Percentiles rank a stretch among this genome's conserved stretches.
These are phyloP conservation scores for Dictyostelium intermedium DNA, from an alignment of 78 protist genomes.

Conservation along the genomic window DNA sequence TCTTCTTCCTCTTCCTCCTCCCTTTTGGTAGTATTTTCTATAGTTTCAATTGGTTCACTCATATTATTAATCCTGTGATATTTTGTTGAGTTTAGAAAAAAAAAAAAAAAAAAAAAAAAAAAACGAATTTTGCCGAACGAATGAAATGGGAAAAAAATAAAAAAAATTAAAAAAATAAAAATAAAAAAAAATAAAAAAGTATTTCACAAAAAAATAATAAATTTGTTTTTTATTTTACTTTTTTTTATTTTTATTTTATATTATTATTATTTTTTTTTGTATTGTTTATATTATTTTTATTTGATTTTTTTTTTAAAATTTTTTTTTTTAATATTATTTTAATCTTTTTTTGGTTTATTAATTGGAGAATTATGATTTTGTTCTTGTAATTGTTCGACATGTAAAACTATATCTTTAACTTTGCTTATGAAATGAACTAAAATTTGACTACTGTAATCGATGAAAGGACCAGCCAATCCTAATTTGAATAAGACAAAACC, in stretches of 20 bases:
- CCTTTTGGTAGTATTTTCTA: not conserved
- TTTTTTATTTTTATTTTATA: not conserved
- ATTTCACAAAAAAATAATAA: no score
- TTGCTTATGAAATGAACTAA: conserved; percentile 39
- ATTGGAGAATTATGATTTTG: not conserved
- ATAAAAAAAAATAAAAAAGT: not conserved
- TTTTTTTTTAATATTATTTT: not conserved
- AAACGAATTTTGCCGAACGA: not conserved
- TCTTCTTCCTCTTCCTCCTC: not conserved
- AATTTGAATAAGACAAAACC: conserved; percentile 50
- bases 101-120: not conserved
- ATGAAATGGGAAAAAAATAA: not conserved
- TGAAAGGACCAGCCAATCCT: conserved; percentile 49
- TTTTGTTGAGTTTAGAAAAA: not conserved
- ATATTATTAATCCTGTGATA: no score
- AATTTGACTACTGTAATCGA: conserved; percentile 28
- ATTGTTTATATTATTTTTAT: no score
- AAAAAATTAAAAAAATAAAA: not conserved
- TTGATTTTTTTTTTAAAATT: not conserved
- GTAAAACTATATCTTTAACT: conserved; percentile 49
- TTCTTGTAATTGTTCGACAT: conserved; percentile 48
- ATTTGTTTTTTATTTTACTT: no score
- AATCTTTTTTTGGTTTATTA: not conserved
- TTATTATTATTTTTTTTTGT: not conserved
- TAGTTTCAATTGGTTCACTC: not conserved